Conservation (phyloP, 1,284 basidiomycete genomes). For the Marasmius fiardii region DNA sequence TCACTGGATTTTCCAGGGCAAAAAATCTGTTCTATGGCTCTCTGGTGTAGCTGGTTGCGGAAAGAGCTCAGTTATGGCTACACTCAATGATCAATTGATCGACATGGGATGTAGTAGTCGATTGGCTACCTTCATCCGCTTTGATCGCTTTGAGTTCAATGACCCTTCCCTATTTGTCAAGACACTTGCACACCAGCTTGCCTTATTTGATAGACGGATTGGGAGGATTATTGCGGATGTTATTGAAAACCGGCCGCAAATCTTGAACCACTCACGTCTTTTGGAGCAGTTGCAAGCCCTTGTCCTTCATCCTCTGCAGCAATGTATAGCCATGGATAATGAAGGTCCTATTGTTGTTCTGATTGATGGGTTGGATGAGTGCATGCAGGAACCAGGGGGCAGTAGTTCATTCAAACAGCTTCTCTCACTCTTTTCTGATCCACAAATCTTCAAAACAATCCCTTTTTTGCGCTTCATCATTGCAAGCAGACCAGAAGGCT, state of each 20-base stretch:
- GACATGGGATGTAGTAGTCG: too few species aligned
- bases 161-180: slow-evolving; percentile 2
- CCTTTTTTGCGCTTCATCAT: too few species aligned
- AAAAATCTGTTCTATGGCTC: slow-evolving; percentile 6
- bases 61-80: too few species aligned
- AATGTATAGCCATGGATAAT: not conserved
- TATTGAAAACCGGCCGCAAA: not conserved
- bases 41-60: slow-evolving; percentile 5
- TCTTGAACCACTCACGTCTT: not conserved
- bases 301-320: slow-evolving; percentile 3
- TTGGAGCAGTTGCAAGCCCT: not conserved
- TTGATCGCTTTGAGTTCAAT: slow-evolving; percentile 5
- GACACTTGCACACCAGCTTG: slow-evolving; percentile 3
- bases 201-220: not conserved
- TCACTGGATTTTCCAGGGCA: slow-evolving; percentile 3
- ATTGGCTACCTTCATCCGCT: slow-evolving; percentile 9
- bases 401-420: too few species aligned
- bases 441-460: too few species aligned
- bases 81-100: too few species aligned
- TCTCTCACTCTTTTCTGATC: too few species aligned
- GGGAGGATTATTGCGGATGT: slow-evolving; percentile 1
- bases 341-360: slow-evolving; percentile 3
- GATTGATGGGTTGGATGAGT: slow-evolving; percentile 9
- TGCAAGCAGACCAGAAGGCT: too few species aligned
- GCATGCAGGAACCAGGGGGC: not conserved